phyloP scores from a whole-genome alignment of 768 basidiomycete genomes.

The Suillus variegatus region DNA sequence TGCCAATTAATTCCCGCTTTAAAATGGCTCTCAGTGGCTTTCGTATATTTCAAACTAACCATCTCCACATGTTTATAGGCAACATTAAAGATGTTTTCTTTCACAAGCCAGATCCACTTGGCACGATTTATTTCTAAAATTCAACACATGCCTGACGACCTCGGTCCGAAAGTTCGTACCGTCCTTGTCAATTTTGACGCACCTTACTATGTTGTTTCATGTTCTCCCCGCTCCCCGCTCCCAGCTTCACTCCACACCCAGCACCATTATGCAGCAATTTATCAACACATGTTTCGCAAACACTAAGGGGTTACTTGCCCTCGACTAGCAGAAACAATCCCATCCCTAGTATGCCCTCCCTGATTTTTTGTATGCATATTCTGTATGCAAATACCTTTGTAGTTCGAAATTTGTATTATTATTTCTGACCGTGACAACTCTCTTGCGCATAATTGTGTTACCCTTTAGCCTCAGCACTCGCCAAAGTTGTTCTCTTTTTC shows the following conservation, averaged over 20 bases:
- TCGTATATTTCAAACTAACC: neutral
- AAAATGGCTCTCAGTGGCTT: neutral
- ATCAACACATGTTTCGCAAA: neutral
- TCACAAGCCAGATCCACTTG: neutral
- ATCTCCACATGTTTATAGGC: neutral
- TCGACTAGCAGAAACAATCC: neutral
- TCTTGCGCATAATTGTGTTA: neutral
- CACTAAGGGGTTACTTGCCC: neutral
- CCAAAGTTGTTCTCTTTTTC: slow-evolving; percentile 29
- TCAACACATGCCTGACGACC: neutral
- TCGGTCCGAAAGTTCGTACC: neutral
- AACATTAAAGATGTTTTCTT: neutral
- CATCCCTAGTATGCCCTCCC: neutral
- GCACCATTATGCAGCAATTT: too few relatives aligned
- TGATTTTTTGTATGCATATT: neutral
- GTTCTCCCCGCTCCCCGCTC: neutral
- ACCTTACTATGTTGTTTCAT: neutral
- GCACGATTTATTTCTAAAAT: neutral
- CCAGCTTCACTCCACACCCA: neutral
- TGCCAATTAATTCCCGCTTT: neutral
- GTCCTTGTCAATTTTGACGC: neutral
- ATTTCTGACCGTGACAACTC: neutral
- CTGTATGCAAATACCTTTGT: neutral
- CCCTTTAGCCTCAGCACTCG: neutral
- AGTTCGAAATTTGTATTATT: neutral